A percentile compares a stretch with the other conserved stretches of the same genome.
These are phyloP conservation scores for Zopfia rhizophila DNA, from an alignment of 2,329 filamentous ascomycete genomes.

Conservation along the genomic window DNA sequence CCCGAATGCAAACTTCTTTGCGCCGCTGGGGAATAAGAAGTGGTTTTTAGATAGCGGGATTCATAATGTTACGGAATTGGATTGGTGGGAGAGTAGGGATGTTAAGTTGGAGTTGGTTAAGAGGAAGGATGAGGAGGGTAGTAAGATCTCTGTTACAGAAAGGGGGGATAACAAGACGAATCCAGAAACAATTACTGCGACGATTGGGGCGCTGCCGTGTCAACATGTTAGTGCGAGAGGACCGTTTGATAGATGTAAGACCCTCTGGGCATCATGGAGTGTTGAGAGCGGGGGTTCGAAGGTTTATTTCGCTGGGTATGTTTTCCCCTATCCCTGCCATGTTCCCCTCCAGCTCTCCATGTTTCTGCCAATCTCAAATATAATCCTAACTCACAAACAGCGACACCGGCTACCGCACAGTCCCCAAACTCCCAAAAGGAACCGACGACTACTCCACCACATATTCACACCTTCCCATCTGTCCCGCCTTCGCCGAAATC, in stretches of 20 bases:
- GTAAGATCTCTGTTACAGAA: slow-evolving; percentile 8
- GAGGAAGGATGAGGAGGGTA: slow-evolving; percentile 19
- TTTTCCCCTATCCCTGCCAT: slow-evolving; percentile 12
- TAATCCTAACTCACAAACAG: slow-evolving; percentile 57
- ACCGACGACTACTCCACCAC: slow-evolving; percentile 78
- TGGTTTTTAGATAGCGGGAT: slow-evolving; percentile 83
- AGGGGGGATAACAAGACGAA: slow-evolving; percentile 2
- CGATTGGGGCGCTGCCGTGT: slow-evolving; percentile 81
- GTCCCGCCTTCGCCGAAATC: slow-evolving; percentile 87
- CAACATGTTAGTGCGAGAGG: slow-evolving; percentile 82
- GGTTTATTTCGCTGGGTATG: slow-evolving; percentile 81
- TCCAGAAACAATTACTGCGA: slow-evolving; percentile 69
- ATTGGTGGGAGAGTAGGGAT: slow-evolving; percentile 92
- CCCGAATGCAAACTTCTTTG: slow-evolving; percentile 87
- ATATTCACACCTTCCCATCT: slow-evolving; percentile 72
- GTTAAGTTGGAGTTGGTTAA: slow-evolving; percentile 67
- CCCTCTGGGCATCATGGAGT: slow-evolving; percentile 90
- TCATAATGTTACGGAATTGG: slow-evolving; percentile 82
- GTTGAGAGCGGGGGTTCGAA: slow-evolving; percentile 77
- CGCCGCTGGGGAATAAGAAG: slow-evolving; percentile 80
- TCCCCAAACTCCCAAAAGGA: slow-evolving; percentile 70
- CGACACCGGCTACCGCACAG: slow-evolving; percentile 89
- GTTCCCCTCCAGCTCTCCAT: background rate
- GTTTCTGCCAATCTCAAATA: slow-evolving; percentile 2
- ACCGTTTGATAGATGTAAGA: slow-evolving; percentile 75